Conservation (phyloP, 768 basidiomycete species). For the Xerocomellus dryophilus region DNA sequence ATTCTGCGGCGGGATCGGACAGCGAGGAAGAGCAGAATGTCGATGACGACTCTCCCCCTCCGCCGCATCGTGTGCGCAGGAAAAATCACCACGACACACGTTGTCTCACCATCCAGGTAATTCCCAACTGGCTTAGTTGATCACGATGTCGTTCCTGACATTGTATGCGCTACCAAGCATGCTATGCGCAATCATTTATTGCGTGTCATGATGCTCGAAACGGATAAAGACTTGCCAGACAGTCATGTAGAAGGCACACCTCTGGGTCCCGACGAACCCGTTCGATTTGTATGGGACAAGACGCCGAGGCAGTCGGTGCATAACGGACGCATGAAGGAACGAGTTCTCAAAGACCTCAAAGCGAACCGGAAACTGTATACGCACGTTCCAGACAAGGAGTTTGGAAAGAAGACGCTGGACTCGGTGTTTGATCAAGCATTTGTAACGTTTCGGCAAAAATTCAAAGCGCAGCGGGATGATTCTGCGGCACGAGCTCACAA, state of each 20-base stretch:
- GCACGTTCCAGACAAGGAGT: constrained; percentile 64
- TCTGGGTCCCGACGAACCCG: constrained; percentile 46
- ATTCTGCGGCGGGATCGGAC: constrained; percentile 32
- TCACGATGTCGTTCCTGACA: constrained; percentile 1
- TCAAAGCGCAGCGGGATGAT: constrained; percentile 54
- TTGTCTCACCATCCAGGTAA: constrained; percentile 66
- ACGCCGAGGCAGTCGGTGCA: constrained; percentile 73
- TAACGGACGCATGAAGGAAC: constrained; percentile 67
- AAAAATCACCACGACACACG: constrained; percentile 61
- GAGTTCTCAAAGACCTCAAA: constrained; percentile 58
- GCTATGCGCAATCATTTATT: constrained; percentile 70
- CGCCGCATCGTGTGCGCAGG: constrained; percentile 41
- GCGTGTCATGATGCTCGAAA: constrained; percentile 53
- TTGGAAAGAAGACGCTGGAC: constrained; percentile 58
- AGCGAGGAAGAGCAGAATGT: constrained; percentile 38
- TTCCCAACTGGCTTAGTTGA: constrained; percentile 9
- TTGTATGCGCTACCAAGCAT: constrained; percentile 40
- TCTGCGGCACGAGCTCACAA: constrained; percentile 42
- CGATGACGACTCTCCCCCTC: constrained; percentile 34
- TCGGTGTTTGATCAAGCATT: constrained; percentile 68
- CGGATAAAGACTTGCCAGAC: constrained; percentile 58
- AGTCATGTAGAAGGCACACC: constrained; percentile 54
- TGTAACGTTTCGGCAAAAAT: constrained; percentile 66
- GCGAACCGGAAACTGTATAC: constrained; percentile 55
- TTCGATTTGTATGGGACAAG: constrained; percentile 80